Conservation (phyloP, 352 stramenopile genomes). For the Phytophthora niederhauseri region DNA sequence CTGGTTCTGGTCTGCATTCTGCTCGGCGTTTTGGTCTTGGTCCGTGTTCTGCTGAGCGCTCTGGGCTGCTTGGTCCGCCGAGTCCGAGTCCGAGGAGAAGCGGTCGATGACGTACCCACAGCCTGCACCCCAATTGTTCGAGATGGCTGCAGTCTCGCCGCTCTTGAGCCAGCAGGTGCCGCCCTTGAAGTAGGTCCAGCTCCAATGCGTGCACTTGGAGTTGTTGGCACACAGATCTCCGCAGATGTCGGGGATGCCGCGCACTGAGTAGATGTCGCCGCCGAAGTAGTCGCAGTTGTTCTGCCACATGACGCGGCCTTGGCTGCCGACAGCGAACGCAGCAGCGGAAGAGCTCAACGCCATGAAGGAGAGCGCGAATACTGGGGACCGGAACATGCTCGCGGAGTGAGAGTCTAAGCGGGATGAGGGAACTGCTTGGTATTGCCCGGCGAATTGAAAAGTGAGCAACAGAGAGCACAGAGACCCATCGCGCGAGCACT, state of each 20-base stretch:
- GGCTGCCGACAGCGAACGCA: slow-evolving; percentile 37
- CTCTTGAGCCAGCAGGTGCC: slow-evolving; percentile 60
- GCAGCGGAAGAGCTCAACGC: slow-evolving; percentile 6
- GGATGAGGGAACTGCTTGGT: slow-evolving; percentile 5
- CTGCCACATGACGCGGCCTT: slow-evolving; percentile 51
- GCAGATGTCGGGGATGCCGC: slow-evolving; percentile 42
- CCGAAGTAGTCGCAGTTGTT: slow-evolving; percentile 55
- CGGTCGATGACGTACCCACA: slow-evolving; percentile 53
- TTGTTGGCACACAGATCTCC: slow-evolving; percentile 44
- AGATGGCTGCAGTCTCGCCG: slow-evolving; percentile 21
- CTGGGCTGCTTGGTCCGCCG: slow-evolving; percentile 15
- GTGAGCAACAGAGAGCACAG: slow-evolving; percentile 17
- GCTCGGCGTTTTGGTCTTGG: slow-evolving; percentile 4
- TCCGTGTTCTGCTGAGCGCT: slow-evolving; percentile 2
- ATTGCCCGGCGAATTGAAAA: slow-evolving; percentile 27
- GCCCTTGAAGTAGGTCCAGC: slow-evolving; percentile 45
- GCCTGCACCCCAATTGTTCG: slow-evolving; percentile 30
- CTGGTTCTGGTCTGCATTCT: slow-evolving; percentile 1
- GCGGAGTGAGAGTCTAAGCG: neutral
- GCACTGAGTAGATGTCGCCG: slow-evolving; percentile 30
- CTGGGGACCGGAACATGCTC: slow-evolving; percentile 27
- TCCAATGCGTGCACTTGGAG: slow-evolving; percentile 46
- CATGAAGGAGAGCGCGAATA: slow-evolving; percentile 22
- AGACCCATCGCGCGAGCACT: slow-evolving; percentile 19
- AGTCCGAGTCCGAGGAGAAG: slow-evolving; percentile 32